Evolutionary conservation across 2,329 filamentous ascomycete genomes (phyloP).

Genomic region (Ophiostoma triangulosporum): DNA sequence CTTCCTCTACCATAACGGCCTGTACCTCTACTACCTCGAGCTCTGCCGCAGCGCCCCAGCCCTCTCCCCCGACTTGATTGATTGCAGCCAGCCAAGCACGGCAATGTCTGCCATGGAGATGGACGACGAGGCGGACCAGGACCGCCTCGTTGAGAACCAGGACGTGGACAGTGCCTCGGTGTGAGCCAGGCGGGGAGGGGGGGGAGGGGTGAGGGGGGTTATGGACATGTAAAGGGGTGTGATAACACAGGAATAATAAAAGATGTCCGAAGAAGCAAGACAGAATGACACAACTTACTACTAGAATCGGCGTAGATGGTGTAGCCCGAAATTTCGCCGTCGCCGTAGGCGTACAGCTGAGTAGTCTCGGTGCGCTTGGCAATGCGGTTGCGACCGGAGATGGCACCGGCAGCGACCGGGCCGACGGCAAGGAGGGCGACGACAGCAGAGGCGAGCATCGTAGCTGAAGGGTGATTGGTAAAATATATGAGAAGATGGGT

Average conservation of each 20-base stretch:
- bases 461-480: background rate
- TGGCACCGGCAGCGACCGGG: background rate
- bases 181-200: too few relatives aligned
- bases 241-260: background rate
- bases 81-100: too few relatives aligned
- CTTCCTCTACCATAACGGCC: too few relatives aligned
- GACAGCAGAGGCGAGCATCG: background rate
- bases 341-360: slow-evolving; percentile 3
- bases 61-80: too few relatives aligned
- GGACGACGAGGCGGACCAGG: too few relatives aligned
- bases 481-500: background rate
- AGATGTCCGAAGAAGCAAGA: background rate
- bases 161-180: too few relatives aligned
- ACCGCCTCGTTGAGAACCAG: too few relatives aligned
- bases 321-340: background rate
- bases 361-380: slow-evolving; percentile 3
- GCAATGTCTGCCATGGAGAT: too few relatives aligned
- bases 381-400: background rate
- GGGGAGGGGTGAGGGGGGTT: too few relatives aligned
- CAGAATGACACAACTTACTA: background rate
- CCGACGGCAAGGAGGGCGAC: background rate
- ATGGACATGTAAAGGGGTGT: too few relatives aligned
- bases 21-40: too few relatives aligned
- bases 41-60: too few relatives aligned
- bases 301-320: background rate